These are phyloP conservation scores for Globisporangium spinosum DNA, from an alignment of 352 stramenopile genomes.

Conservation along the genomic window DNA sequence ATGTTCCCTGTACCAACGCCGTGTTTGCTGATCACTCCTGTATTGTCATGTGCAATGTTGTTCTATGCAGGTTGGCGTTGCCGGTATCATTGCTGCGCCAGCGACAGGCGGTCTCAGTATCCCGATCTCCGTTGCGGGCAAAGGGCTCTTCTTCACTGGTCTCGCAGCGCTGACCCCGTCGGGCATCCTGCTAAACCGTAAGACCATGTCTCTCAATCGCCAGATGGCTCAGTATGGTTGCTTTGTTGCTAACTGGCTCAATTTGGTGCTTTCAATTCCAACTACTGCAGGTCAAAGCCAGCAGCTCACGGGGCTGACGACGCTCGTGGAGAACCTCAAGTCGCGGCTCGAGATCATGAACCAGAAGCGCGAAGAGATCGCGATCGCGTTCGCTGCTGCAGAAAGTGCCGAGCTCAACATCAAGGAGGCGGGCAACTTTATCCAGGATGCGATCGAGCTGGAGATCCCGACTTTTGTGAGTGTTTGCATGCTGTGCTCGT, in stretches of 20 bases:
- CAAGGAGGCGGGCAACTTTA: slow-evolving; percentile 78
- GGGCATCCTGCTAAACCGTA: slow-evolving; percentile 86
- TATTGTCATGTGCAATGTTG: neutral
- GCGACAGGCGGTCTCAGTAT: slow-evolving; percentile 79
- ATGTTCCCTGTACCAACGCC: neutral
- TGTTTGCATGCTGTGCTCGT: neutral
- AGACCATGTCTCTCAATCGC: slow-evolving; percentile 10
- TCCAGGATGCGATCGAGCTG: slow-evolving; percentile 76
- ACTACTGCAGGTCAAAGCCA: slow-evolving; percentile 64
- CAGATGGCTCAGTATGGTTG: neutral
- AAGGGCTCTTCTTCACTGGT: slow-evolving; percentile 80
- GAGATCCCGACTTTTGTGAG: slow-evolving; percentile 44
- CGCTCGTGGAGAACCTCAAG: slow-evolving; percentile 77
- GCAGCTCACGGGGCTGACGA: slow-evolving; percentile 71
- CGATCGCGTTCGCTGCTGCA: slow-evolving; percentile 61
- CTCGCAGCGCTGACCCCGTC: slow-evolving; percentile 75
- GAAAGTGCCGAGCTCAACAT: slow-evolving; percentile 77
- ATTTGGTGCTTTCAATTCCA: neutral
- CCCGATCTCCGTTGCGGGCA: slow-evolving; percentile 78
- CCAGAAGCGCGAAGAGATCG: slow-evolving; percentile 76
- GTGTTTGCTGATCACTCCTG: neutral
- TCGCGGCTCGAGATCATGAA: slow-evolving; percentile 84
- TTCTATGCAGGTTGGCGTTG: slow-evolving; percentile 48
- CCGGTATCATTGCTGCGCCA: slow-evolving; percentile 69
- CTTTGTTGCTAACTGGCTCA: neutral